Evolutionary conservation across 1,284 basidiomycete genomes (phyloP), one percentile per base, ranked within the genome.

Genomic region (Vanrija pseudolonga): DNA sequence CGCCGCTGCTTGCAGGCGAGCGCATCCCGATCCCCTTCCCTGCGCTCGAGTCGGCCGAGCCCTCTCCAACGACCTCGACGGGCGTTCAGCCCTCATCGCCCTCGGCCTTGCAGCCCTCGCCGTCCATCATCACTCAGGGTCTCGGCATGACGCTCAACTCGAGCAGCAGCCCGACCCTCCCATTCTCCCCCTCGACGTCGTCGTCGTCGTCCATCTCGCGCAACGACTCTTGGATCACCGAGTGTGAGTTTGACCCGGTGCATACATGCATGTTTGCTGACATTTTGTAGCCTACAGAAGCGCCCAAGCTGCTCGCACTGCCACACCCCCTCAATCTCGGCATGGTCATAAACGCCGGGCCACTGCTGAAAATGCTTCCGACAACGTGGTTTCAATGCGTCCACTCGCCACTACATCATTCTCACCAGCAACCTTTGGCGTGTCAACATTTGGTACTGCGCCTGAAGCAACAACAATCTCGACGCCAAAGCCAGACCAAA

Each of bases 191-290:
- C 9, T 45, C 36, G 37, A 46, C 50, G n/a, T 40, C 41, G 40
- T 40, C 46, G 28, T 24, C 43, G 9, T 41, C 45, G 5, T 14
- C 51, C n/a, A 23, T 44, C 6, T 51, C 47, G 1, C 56, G 49
- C 5, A 51, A 60, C 43, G 55, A 51, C 46, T 60, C 58, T 19
- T 60, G 58, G 58, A 60, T 60, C 42, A 51, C 58, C 11, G 47
- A 51, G 18, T 56, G 58, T 60, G 49, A 54, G 58, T 45, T 5
- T 28, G 12, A 12, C 9, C n/a, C 40, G 24, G 51, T 53, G 47
- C 39, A 32, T 41, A 24, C 18, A 47, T 26, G 45, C 39, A 49
- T 57, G 32, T 23, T 26, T 4, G 14, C 58, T 53, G 39, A 59
- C 57, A 3, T 5, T n/a, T 6, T 3, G 6, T 37, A 59, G 58